Evolutionary conservation across 2,329 filamentous ascomycete genomes (phyloP), one percentile per base, ranked within the genome.

Genomic region (Zymoseptoria tritici): DNA sequence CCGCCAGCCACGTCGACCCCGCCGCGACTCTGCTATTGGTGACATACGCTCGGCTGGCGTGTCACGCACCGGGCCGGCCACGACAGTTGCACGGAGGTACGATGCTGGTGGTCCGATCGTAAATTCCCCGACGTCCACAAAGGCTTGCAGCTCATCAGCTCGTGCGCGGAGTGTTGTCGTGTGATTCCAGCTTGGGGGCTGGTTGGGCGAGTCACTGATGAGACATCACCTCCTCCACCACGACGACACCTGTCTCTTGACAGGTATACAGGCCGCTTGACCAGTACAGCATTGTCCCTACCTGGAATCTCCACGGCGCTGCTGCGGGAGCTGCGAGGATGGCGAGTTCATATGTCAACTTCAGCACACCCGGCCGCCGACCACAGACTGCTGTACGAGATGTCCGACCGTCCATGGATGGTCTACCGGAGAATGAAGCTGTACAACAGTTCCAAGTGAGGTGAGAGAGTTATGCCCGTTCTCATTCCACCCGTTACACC

Each of bases 331-430:
- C 9, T 42, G 36, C 36, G 36, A 42, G 11, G 36, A 42, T 42
- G 36, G 11, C 36, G 51, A n/a, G 19, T 9, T 22, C 58, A 9
- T 63, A 60, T 53, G 56, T 64, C 55, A 66, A 66, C 54, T 66
- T 66, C 60, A 64, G 62, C 26, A 60, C 57, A 20, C 64, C 62
- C 20, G 60, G 20, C 57, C 60, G 54, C 55, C 57, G 54, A 65
- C 59, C 22, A 19, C 36, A 42, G 36, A 16, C 36, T 1, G 36
- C 36, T 42, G 36, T 42, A 42, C 9, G 36, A 42, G 36, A 42
- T 42, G 36, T 42, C 11, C 36, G 36, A 5, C 36, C 36, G 36
- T 42, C 36, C 36, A 42, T 63, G 42, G 60, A 56, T 24, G 62
- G 63, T 49, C 49, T 56, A 26, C 54, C 52, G 26, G 24, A 52